Conservation (phyloP, 495 filamentous ascomycete genomes). For the Neurospora hispaniola region DNA sequence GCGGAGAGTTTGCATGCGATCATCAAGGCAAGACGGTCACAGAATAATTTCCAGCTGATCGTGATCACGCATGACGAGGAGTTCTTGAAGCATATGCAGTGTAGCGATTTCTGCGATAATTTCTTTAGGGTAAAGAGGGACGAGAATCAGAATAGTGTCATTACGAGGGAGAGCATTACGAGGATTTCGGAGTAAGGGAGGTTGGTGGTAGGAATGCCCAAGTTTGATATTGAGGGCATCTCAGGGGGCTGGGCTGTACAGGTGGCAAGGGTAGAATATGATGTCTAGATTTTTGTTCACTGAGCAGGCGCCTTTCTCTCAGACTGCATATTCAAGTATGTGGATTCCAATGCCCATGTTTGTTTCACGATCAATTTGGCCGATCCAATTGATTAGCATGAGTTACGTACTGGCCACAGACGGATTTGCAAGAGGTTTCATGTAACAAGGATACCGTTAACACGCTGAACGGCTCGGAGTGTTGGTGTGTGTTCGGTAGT, state of each 20-base stretch:
- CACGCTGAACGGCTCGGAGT: background rate
- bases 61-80: conserved; percentile 99
- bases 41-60: conserved; percentile 94
- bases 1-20: conserved; percentile 79
- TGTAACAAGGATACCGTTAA: background rate
- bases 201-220: background rate
- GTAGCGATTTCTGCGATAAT: conserved; percentile 83
- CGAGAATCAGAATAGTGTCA: conserved; percentile 77
- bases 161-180: conserved; percentile 60
- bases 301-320: background rate
- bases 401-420: background rate
- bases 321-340: background rate
- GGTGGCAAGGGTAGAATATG: background rate
- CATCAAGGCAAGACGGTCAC: conserved; percentile 69
- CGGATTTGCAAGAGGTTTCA: background rate
- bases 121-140: conserved; percentile 82
- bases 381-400: background rate
- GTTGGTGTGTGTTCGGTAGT: background rate
- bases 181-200: conserved; percentile 33
- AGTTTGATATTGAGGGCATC: background rate
- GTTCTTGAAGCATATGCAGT: conserved; percentile 86
- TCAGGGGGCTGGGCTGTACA: background rate
- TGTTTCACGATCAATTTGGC: background rate
- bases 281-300: background rate
- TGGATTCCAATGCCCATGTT: background rate